Conservation (phyloP, 208 protist genomes). For the Vickermania spadyakhi region DNA sequence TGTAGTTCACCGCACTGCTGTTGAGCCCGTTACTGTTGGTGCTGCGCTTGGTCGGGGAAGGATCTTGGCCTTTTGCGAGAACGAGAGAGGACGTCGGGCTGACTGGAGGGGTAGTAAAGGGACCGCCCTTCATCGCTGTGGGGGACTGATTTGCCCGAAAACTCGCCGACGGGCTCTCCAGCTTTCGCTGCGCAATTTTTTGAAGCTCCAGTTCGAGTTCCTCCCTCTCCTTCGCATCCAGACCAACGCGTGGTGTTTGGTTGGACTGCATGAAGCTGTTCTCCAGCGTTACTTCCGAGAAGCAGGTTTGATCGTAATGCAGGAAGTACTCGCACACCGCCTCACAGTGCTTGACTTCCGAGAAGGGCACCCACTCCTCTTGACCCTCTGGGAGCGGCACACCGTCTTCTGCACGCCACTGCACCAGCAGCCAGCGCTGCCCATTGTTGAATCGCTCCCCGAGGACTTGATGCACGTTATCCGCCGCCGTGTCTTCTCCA, state of each 20-base stretch:
- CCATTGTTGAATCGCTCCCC: conserved; percentile 24
- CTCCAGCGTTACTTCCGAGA: background rate
- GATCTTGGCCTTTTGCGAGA: too few species aligned
- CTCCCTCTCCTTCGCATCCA: conserved; percentile 38
- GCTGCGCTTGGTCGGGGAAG: too few species aligned
- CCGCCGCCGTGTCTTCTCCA: background rate
- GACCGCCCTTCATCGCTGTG: too few species aligned
- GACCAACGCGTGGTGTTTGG: conserved; percentile 3
- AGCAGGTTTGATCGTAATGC: conserved; percentile 20
- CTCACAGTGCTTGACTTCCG: conserved; percentile 11
- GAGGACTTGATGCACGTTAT: conserved; percentile 13
- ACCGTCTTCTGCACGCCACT: conserved; percentile 6
- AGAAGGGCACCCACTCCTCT: conserved; percentile 26
- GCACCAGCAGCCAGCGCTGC: conserved; percentile 24
- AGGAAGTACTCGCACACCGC: conserved; percentile 27
- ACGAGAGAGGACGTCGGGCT: too few species aligned
- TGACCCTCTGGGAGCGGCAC: background rate
- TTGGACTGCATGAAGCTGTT: background rate
- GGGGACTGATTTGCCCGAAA: too few species aligned
- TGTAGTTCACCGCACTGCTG: too few species aligned
- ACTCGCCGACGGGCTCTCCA: conserved; percentile 1
- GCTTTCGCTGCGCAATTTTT: conserved; percentile 17
- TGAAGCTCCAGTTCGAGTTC: conserved; percentile 41
- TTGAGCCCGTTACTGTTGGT: too few species aligned
- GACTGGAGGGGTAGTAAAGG: too few species aligned